phyloP scores from a whole-genome alignment of 75 land plant species.

The Cupressus sempervirens region DNA sequence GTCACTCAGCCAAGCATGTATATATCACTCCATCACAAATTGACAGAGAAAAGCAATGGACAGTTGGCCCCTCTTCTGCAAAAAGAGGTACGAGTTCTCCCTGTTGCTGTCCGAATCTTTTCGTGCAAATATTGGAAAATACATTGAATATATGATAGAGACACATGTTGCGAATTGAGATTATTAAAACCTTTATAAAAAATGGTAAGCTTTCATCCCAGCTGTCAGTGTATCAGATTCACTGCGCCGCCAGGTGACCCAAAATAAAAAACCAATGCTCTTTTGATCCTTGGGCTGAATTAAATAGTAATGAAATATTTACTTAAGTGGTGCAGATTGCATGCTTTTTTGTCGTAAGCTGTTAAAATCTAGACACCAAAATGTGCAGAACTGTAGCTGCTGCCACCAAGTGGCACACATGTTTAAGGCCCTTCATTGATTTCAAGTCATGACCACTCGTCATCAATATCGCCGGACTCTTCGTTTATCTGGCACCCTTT shows the following conservation, averaged over 20 bases:
- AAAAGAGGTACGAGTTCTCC: background rate
- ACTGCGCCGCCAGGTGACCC: background rate
- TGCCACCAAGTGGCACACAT: background rate
- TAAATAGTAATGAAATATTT: background rate
- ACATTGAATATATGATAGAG: background rate
- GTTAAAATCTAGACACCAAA: background rate
- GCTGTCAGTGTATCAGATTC: background rate
- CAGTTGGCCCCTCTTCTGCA: background rate
- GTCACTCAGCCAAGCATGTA: background rate
- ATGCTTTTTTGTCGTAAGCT: background rate
- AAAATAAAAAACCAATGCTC: background rate
- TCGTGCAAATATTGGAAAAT: background rate
- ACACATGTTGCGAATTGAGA: background rate
- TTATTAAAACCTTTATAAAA: background rate
- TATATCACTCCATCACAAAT: background rate
- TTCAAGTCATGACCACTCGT: background rate
- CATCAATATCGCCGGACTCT: background rate
- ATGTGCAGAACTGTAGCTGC: background rate
- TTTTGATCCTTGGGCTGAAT: background rate
- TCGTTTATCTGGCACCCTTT: background rate
- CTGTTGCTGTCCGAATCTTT: background rate
- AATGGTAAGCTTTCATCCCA: background rate
- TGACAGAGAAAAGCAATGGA: too few relatives aligned
- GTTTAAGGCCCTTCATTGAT: background rate
- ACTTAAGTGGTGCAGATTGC: background rate